These are phyloP conservation scores for Fusarium sp. DNA, from an alignment of 2,329 filamentous ascomycete genomes.

Conservation along the genomic window DNA sequence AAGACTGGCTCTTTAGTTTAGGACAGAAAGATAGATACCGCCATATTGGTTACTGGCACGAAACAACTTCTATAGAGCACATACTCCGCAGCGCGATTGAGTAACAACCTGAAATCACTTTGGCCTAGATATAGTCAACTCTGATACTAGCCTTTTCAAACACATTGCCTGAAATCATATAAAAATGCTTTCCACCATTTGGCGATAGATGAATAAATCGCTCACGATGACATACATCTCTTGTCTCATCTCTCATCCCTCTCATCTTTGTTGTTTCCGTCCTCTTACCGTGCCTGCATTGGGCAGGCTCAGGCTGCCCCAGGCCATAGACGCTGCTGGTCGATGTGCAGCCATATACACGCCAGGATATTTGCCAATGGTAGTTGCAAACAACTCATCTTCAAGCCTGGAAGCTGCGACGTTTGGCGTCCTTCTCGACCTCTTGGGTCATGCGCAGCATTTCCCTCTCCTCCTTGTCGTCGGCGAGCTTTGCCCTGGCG, in stretches of 20 bases:
- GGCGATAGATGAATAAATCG: slow-evolving; percentile 10
- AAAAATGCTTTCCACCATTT: slow-evolving; percentile 29
- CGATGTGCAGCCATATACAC: neutral
- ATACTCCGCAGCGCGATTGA: slow-evolving; percentile 5
- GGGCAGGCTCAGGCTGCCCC: neutral
- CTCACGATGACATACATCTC: slow-evolving; percentile 4
- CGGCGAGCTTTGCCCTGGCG: slow-evolving; percentile 90
- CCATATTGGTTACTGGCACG: slow-evolving; percentile 6
- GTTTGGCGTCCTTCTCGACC: slow-evolving; percentile 61
- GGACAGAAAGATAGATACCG: neutral
- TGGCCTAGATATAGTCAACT: slow-evolving; percentile 4
- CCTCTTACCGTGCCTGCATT: neutral
- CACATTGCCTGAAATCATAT: slow-evolving; percentile 11
- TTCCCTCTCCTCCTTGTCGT: slow-evolving; percentile 80
- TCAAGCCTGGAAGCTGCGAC: slow-evolving; percentile 44
- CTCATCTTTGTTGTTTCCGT: slow-evolving; percentile 2
- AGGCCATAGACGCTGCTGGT: neutral
- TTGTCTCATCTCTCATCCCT: slow-evolving; percentile 4
- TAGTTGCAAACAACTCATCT: neutral
- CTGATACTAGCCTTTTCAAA: slow-evolving; percentile 5
- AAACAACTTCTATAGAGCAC: slow-evolving; percentile 29
- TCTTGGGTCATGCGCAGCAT: slow-evolving; percentile 73
- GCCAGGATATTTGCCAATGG: slow-evolving; percentile 1
- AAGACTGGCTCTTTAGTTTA: slow-evolving; percentile 33
- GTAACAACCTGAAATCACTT: slow-evolving; percentile 11